phyloP scores from a whole-genome alignment of 148 eudicot species.

The Silene uniflora region DNA sequence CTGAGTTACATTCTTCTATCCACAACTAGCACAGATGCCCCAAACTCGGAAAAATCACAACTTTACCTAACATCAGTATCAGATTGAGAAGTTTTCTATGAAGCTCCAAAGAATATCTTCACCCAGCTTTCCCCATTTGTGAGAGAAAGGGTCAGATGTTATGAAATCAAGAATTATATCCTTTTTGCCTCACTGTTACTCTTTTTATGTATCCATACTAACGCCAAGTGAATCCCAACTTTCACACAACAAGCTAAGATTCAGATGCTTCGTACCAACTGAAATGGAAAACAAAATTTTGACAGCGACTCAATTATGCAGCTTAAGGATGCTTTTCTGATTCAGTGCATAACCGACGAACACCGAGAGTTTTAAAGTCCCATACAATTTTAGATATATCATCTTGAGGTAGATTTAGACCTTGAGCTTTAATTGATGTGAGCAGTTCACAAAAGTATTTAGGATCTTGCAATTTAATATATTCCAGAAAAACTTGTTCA shows the following conservation, averaged over 20 bases:
- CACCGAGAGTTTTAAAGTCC: constrained; percentile 76
- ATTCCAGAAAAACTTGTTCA: constrained; percentile 60
- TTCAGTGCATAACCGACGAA: constrained; percentile 19
- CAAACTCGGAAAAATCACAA: background rate
- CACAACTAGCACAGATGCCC: background rate
- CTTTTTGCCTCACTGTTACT: background rate
- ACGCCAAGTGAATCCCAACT: background rate
- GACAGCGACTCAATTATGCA: constrained; percentile 1
- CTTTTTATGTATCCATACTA: background rate
- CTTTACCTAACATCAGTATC: background rate
- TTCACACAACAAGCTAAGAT: background rate
- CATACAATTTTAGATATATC: constrained; percentile 70
- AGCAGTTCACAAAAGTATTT: constrained; percentile 65
- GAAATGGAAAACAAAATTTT: background rate
- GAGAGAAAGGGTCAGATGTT: background rate
- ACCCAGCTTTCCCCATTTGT: background rate
- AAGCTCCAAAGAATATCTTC: background rate
- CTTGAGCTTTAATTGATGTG: constrained; percentile 47
- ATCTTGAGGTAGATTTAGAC: constrained; percentile 66
- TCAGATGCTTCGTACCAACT: background rate
- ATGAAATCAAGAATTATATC: background rate
- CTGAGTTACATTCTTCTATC: background rate
- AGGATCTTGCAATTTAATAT: constrained; percentile 72
- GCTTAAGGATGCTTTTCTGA: constrained; percentile 5
- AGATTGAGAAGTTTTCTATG: background rate